These are phyloP conservation scores for Bullera alba DNA, from an alignment of 768 basidiomycete species.

Conservation along the genomic window DNA sequence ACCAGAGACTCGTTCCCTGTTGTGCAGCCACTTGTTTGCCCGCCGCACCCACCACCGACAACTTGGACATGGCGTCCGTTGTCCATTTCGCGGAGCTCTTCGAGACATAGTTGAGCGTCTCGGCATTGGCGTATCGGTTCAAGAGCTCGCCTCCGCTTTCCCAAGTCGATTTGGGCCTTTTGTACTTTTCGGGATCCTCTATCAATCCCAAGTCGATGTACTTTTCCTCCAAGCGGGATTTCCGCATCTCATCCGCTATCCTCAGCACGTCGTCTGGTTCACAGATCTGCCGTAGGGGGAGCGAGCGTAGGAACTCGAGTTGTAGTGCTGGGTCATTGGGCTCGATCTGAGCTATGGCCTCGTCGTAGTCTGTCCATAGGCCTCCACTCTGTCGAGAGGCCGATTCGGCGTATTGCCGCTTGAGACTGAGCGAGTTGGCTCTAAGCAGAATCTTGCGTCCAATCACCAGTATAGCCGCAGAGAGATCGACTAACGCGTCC, in stretches of 20 bases:
- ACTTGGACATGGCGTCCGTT: background rate
- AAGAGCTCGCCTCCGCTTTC: too few species aligned
- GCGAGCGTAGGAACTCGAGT: background rate
- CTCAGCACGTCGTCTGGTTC: background rate
- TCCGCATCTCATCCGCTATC: background rate
- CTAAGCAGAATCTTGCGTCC: background rate
- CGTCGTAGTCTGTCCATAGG: background rate
- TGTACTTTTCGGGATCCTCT: too few species aligned
- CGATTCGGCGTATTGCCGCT: too few species aligned
- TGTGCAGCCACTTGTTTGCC: background rate
- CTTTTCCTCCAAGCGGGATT: too few species aligned
- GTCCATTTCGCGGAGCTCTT: background rate
- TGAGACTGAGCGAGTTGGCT: too few species aligned
- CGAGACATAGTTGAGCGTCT: background rate
- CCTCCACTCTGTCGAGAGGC: background rate
- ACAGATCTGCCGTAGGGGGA: background rate
- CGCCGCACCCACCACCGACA: background rate
- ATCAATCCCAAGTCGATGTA: too few species aligned
- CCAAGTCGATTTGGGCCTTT: too few species aligned
- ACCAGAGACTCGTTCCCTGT: background rate
- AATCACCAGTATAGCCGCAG: background rate
- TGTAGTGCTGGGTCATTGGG: background rate
- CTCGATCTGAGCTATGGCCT: background rate
- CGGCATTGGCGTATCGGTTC: background rate
- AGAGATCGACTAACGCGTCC: background rate